These are phyloP conservation scores for Coelastrella sp. DNA, from an alignment of 139 green algal genomes.

Conservation along the genomic window DNA sequence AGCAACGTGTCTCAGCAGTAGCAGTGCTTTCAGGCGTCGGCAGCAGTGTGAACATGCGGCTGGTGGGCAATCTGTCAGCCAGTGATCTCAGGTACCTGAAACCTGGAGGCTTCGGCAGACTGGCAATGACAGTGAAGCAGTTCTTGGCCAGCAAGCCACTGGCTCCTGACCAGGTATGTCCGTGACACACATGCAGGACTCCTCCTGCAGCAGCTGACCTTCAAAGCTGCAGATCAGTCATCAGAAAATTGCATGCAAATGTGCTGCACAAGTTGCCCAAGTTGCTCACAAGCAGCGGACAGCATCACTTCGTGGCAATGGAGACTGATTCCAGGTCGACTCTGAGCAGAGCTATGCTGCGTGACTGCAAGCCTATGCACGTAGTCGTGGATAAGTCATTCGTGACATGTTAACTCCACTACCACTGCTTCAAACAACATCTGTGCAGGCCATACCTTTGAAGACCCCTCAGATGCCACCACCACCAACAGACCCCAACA, in stretches of 20 bases:
- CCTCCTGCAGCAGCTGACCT: background rate
- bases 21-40: slow-evolving; percentile 24
- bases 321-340: no score
- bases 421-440: no score
- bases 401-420: background rate
- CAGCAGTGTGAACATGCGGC: slow-evolving; percentile 25
- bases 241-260: no score
- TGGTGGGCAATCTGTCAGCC: slow-evolving; percentile 61
- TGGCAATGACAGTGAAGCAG: slow-evolving; percentile 55
- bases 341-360: no score
- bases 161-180: slow-evolving; percentile 30
- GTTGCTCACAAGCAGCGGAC: no score
- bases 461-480: background rate
- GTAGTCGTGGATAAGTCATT: background rate
- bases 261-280: no score
- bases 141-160: slow-evolving; percentile 50
- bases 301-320: no score
- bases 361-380: background rate
- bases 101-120: slow-evolving; percentile 51
- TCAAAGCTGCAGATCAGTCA: no score
- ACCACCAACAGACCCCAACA: background rate
- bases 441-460: slow-evolving; percentile 20
- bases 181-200: background rate
- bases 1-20: slow-evolving; percentile 40
- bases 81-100: slow-evolving; percentile 56